Conservation (phyloP, 345 rosid species). For the Pelargonium nanum region DNA sequence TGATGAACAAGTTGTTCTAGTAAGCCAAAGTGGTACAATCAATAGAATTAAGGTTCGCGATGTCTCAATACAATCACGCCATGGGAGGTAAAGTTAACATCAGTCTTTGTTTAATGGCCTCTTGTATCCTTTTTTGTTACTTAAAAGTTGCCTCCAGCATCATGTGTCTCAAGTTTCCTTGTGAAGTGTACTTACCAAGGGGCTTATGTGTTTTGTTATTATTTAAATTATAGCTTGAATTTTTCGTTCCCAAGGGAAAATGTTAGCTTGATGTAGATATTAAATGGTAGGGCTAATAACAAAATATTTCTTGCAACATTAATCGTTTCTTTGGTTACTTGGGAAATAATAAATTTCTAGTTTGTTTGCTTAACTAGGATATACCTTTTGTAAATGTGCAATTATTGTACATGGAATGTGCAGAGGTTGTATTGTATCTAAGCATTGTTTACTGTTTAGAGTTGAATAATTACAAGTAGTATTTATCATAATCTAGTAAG, state of each 20-base stretch:
- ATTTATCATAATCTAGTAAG: too few species aligned
- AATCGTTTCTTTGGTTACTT: too few species aligned
- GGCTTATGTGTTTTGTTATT: neutral
- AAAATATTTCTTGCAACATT: too few species aligned
- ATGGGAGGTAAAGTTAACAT: conserved; percentile 46
- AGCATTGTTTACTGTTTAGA: too few species aligned
- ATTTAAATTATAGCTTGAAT: too few species aligned
- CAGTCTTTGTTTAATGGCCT: neutral
- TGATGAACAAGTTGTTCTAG: conserved; percentile 86
- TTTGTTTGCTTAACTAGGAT: too few species aligned
- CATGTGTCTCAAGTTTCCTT: neutral
- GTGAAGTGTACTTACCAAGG: neutral
- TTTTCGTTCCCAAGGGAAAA: neutral
- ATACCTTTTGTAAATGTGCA: too few species aligned
- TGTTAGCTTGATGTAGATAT: neutral
- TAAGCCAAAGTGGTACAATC: conserved; percentile 87
- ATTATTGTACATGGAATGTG: too few species aligned
- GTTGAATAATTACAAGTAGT: too few species aligned
- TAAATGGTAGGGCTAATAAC: too few species aligned
- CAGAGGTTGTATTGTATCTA: too few species aligned
- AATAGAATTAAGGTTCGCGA: conserved; percentile 90
- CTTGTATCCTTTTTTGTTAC: neutral
- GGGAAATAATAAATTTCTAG: too few species aligned
- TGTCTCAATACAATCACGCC: conserved; percentile 84
- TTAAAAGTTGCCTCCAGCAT: neutral